Base-by-base conservation (phyloP, 2,329 filamentous ascomycete species). In the Calonectria crousiana region DNA sequence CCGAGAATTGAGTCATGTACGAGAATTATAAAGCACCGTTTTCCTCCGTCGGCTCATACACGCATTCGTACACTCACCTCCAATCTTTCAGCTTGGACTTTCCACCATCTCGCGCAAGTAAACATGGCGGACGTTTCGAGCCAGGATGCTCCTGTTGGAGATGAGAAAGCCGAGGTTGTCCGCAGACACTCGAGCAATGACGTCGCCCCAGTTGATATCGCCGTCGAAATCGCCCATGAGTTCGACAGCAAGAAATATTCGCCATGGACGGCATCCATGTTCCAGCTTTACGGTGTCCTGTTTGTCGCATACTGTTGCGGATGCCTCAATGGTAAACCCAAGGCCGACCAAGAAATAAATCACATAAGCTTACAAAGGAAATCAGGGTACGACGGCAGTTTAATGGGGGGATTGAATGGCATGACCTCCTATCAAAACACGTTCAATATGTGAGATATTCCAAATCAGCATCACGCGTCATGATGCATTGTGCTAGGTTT, bases 261-360 rank as follows among this genome's bases (percentile, higher is more conserved):
- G 9, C 89, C 89, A 66, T 91, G 88, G 86, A 90, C 88, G 0
- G 75, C 75, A 72, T 84, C 83, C 20, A 89, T 91, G 88, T 82
- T 88, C 65, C 86, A 86, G 23, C 85, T 91, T 0, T 92, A 91
- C 70, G 81, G 85, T 13, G 85, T 88, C 30, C 81, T 91, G 0
- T 62, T 83, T 3, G 81, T 89, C 4, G 86, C 88, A 1, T 91
- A 90, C 75, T 83, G 90, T 10, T 90, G 89, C 75, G 89, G 89
- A 3, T 89, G 87, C 72, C 84, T 91, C 49, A 79, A 79, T 5
- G 76, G 44, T 47, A 47, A 47, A 47, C 2, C 3, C 44, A 23
- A 47, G 13, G 9, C 44, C 44, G 10, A 23, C 10, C 10, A 47
- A 47, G 3, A 47, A 23, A 47, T n/a, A 47, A 47, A 13, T 1